Evolutionary conservation across 139 green algal genomes (phyloP).

Genomic region (Eudorina sp.): DNA sequence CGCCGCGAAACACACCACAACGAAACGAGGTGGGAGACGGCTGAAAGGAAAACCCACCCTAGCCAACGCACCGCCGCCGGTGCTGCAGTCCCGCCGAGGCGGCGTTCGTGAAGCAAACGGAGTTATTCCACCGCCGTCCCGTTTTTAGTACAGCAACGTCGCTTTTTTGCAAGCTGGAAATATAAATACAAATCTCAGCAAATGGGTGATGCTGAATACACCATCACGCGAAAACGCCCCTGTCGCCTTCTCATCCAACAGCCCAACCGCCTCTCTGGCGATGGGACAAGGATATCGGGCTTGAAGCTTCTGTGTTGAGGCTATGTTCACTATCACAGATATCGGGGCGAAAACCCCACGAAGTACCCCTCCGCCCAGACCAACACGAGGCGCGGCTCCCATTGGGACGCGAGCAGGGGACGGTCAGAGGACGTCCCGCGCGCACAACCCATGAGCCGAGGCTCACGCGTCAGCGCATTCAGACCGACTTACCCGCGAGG

Average conservation of each 20-base stretch:
- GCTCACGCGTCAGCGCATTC: too few relatives aligned
- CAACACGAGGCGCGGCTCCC: too few relatives aligned
- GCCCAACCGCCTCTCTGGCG: background rate
- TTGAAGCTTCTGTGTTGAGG: background rate
- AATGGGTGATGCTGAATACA: slow-evolving; percentile 16
- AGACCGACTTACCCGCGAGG: too few relatives aligned
- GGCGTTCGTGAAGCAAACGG: background rate
- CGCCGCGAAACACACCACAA: background rate
- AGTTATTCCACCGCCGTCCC: background rate
- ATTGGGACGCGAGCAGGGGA: too few relatives aligned
- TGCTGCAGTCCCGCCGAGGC: background rate
- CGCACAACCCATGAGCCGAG: too few relatives aligned
- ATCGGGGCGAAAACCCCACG: too few relatives aligned
- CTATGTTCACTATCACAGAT: slow-evolving; percentile 28
- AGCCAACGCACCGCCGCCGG: background rate
- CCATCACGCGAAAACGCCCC: slow-evolving; percentile 37
- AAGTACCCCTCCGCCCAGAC: too few relatives aligned
- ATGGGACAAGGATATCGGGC: background rate
- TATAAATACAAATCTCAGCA: slow-evolving; percentile 15
- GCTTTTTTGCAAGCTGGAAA: slow-evolving; percentile 30
- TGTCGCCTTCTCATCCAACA: background rate
- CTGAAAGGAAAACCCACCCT: background rate
- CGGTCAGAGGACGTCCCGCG: too few relatives aligned
- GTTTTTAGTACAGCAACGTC: slow-evolving; percentile 18
- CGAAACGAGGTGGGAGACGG: slow-evolving; percentile 9